A percentile compares a stretch with the other conserved stretches of the same genome.
phyloP scores from a whole-genome alignment of 176 grass and related monocot genomes.

The Lolium rigidum region DNA sequence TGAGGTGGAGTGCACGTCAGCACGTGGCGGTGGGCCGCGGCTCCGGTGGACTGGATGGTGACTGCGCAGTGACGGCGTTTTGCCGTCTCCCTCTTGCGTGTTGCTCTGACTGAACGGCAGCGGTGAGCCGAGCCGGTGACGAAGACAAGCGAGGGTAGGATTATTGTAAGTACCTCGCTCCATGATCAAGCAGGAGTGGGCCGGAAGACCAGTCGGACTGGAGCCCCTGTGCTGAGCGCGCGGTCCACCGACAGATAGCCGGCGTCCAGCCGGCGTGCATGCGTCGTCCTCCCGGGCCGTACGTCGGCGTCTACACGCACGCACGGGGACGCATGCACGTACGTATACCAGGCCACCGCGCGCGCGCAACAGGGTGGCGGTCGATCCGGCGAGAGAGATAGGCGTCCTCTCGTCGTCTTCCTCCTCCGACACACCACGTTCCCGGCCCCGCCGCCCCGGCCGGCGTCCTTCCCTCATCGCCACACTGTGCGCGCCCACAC shows the following conservation, averaged over 20 bases:
- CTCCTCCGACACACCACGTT: conserved; percentile 51
- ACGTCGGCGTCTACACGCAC: background rate
- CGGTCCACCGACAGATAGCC: background rate
- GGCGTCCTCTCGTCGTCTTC: conserved; percentile 48
- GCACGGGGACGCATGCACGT: background rate
- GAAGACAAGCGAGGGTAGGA: background rate
- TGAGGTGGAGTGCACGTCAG: background rate
- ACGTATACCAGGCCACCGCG: background rate
- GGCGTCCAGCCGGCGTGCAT: conserved; percentile 1
- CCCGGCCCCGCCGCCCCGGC: background rate
- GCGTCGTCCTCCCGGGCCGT: background rate
- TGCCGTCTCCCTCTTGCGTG: background rate
- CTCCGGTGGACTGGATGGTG: background rate
- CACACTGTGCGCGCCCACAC: conserved; percentile 19
- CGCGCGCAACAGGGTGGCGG: background rate
- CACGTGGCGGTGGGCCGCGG: background rate
- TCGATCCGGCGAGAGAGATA: background rate
- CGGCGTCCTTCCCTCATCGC: background rate
- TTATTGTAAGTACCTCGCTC: too few relatives aligned
- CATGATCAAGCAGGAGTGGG: too few relatives aligned
- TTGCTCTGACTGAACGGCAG: background rate
- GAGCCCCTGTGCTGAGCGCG: background rate
- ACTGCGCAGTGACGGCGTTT: background rate
- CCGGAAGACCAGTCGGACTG: background rate
- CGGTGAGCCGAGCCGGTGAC: too few relatives aligned